phyloP scores from a whole-genome alignment of 805 yeast genomes.

The Lachancea dasiensis region DNA sequence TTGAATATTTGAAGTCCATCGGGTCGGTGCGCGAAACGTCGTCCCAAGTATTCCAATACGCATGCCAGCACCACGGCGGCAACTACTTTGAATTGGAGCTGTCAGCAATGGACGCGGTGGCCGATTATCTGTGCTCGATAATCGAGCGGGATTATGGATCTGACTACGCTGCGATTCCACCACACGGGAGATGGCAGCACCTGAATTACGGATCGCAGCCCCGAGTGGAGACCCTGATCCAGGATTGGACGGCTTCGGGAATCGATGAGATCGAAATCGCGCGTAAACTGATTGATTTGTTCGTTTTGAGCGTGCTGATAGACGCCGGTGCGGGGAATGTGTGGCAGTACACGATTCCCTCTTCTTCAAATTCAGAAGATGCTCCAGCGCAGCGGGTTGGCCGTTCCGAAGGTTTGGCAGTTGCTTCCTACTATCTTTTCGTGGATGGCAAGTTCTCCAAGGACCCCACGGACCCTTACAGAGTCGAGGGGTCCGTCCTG shows the following conservation, averaged over 20 bases:
- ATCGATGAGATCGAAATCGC: slow-evolving; percentile 42
- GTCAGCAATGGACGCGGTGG: slow-evolving; percentile 36
- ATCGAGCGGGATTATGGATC: slow-evolving; percentile 42
- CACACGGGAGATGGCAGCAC: slow-evolving; percentile 67
- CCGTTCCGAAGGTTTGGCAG: slow-evolving; percentile 61
- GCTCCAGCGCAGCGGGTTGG: slow-evolving; percentile 16
- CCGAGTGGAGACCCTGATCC: slow-evolving; percentile 41
- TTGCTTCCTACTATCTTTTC: slow-evolving; percentile 53
- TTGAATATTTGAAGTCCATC: slow-evolving; percentile 41
- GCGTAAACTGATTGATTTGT: slow-evolving; percentile 49
- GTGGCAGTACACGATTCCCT: slow-evolving; percentile 45
- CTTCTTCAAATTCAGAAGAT: slow-evolving; percentile 15
- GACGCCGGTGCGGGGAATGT: slow-evolving; percentile 66
- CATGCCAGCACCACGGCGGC: slow-evolving; percentile 29
- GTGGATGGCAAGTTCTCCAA: slow-evolving; percentile 41
- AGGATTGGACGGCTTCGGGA: slow-evolving; percentile 33
- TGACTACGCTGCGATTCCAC: slow-evolving; percentile 44
- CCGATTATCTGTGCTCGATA: slow-evolving; percentile 42
- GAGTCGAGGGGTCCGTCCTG: slow-evolving; percentile 42
- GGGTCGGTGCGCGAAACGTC: slow-evolving; percentile 52
- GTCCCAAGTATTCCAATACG: slow-evolving; percentile 37
- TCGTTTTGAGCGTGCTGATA: slow-evolving; percentile 53
- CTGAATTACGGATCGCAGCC: slow-evolving; percentile 45
- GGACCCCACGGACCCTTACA: slow-evolving; percentile 31
- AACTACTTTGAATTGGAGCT: slow-evolving; percentile 41